These are phyloP conservation scores for Paecilomyces dactylethromorphus DNA, from an alignment of 2,329 filamentous ascomycete genomes.

Conservation along the genomic window DNA sequence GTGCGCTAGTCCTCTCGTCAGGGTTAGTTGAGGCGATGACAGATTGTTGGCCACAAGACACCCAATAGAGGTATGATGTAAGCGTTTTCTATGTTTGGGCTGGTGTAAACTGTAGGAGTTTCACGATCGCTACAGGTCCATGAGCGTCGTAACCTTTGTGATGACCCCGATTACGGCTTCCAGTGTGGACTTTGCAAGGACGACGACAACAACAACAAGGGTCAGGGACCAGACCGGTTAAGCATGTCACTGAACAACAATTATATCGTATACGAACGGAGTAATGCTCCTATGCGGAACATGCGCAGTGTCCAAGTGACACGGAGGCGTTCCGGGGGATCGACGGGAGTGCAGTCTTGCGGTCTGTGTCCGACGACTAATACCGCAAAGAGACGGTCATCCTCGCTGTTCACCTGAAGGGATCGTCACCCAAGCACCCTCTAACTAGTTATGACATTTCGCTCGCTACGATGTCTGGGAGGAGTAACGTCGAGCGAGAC, in stretches of 20 bases:
- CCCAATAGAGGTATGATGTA: background rate
- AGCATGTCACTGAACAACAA: background rate
- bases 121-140: background rate
- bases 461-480: background rate
- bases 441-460: background rate
- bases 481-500: background rate
- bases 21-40: background rate
- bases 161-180: background rate
- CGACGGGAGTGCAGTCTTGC: background rate
- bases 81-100: background rate
- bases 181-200: background rate
- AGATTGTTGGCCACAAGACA: background rate
- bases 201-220: too few species aligned
- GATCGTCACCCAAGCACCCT: background rate
- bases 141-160: background rate
- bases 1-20: background rate
- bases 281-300: background rate
- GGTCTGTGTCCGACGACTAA: background rate
- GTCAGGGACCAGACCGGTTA: background rate
- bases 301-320: background rate
- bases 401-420: background rate
- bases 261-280: background rate
- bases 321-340: background rate
- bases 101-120: background rate
- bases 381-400: background rate